A percentile compares a stretch with the other conserved stretches of the same genome.
Evolutionary conservation across 495 filamentous ascomycete species (phyloP).

Genomic region (Geopyxis carbonaria): DNA sequence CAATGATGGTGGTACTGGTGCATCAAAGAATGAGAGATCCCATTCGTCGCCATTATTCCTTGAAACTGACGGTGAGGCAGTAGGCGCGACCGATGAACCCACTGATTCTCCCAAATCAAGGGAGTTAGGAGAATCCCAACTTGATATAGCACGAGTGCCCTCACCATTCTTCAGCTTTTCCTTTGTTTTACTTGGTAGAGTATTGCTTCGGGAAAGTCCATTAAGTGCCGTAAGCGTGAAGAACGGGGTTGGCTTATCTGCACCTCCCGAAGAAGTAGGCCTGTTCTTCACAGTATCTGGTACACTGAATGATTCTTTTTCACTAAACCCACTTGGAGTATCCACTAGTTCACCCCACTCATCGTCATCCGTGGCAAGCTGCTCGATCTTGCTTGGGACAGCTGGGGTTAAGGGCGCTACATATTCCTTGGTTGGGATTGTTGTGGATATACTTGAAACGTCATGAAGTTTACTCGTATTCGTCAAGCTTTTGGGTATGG

Average conservation of each 20-base stretch:
- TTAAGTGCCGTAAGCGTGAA: not conserved
- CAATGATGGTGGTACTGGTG: constrained; percentile 2
- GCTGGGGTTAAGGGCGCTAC: too few relatives aligned
- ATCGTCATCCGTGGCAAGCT: too few relatives aligned
- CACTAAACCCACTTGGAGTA: constrained; percentile 7
- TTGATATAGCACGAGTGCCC: too few relatives aligned
- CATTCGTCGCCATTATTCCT: constrained; percentile 11
- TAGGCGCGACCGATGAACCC: too few relatives aligned
- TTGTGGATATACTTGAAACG: too few relatives aligned
- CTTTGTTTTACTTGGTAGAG: not conserved
- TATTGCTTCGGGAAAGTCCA: not conserved
- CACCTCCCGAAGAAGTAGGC: not conserved
- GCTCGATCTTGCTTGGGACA: too few relatives aligned
- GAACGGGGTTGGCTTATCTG: not conserved
- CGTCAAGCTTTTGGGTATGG: too few relatives aligned
- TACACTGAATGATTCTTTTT: not conserved
- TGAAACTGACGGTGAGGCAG: constrained; percentile 10
- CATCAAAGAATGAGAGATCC: constrained; percentile 24
- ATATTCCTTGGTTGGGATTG: too few relatives aligned
- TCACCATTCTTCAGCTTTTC: not conserved
- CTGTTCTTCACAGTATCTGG: not conserved
- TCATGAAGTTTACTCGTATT: too few relatives aligned
- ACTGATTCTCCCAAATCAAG: too few relatives aligned
- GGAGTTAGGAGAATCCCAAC: too few relatives aligned
- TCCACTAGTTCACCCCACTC: constrained; percentile 30